A percentile compares a stretch with the other conserved stretches of the same genome.
Conservation (phyloP, 208 protist genomes). For the Acanthamoeba triangularis region DNA sequence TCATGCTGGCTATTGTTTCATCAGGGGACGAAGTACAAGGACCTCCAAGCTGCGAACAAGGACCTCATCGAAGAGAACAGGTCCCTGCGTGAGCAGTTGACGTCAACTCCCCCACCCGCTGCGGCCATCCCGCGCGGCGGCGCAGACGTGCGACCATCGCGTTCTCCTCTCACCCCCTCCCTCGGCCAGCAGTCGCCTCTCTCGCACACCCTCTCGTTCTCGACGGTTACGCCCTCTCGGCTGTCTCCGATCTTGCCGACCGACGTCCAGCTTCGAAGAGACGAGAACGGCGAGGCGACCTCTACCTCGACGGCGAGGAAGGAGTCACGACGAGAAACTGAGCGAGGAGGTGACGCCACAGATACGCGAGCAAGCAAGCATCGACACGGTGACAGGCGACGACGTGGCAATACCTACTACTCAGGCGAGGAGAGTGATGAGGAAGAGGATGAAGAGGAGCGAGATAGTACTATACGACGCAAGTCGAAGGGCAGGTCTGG, state of each 20-base stretch:
- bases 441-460: too few relatives aligned
- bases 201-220: background rate
- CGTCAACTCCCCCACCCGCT: background rate
- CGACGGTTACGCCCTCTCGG: background rate
- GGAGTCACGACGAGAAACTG: too few relatives aligned
- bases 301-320: too few relatives aligned
- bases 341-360: too few relatives aligned
- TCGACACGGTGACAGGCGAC: background rate
- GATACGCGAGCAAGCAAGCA: background rate
- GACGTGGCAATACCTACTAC: background rate
- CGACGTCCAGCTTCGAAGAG: background rate
- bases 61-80: conserved; percentile 17
- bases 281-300: background rate
- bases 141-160: background rate
- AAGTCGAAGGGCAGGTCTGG: too few relatives aligned
- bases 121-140: background rate
- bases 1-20: background rate
- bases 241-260: background rate
- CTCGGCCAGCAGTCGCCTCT: background rate
- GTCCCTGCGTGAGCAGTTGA: background rate
- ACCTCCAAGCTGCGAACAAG: background rate
- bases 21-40: conserved; percentile 36
- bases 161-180: background rate
- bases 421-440: too few relatives aligned
- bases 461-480: too few relatives aligned